phyloP scores from a whole-genome alignment of 805 yeast genomes.

The Deakozyma indianensis region DNA sequence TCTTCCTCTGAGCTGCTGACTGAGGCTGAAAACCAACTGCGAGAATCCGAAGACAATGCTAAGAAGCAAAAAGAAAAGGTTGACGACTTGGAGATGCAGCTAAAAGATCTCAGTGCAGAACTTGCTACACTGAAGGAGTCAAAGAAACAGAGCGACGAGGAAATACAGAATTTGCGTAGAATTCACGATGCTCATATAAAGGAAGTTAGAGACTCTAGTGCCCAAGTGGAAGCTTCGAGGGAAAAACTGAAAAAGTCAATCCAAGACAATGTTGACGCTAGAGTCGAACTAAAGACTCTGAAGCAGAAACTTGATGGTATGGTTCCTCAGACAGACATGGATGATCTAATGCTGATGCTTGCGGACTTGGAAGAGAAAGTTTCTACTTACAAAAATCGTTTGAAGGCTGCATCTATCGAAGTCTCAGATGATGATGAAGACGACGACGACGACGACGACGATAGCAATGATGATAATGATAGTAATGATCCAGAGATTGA shows the following conservation, averaged over 20 bases:
- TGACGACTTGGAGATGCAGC: neutral
- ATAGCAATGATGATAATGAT: slow-evolving; percentile 16
- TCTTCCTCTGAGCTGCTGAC: too few relatives aligned
- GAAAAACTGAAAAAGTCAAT: too few relatives aligned
- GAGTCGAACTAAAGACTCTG: neutral
- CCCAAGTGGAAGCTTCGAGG: too few relatives aligned
- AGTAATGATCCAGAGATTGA: slow-evolving; percentile 24
- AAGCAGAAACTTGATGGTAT: slow-evolving; percentile 10
- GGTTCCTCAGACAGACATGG: slow-evolving; percentile 43
- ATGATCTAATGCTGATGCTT: slow-evolving; percentile 63
- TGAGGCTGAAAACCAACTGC: neutral
- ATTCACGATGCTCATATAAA: neutral
- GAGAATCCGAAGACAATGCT: neutral
- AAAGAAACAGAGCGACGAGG: neutral
- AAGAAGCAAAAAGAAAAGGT: slow-evolving; percentile 1
- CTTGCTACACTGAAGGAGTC: neutral
- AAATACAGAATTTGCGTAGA: neutral
- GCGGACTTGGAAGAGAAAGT: slow-evolving; percentile 64
- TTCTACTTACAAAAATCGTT: slow-evolving; percentile 37
- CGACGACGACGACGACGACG: slow-evolving; percentile 47
- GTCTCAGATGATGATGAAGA: slow-evolving; percentile 62
- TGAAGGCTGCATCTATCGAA: slow-evolving; percentile 40
- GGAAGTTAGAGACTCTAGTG: neutral
- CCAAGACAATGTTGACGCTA: too few relatives aligned
- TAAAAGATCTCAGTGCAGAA: slow-evolving; percentile 1